Base-by-base conservation (phyloP, 495 filamentous ascomycete species). In the Bathelium albidoporum region DNA sequence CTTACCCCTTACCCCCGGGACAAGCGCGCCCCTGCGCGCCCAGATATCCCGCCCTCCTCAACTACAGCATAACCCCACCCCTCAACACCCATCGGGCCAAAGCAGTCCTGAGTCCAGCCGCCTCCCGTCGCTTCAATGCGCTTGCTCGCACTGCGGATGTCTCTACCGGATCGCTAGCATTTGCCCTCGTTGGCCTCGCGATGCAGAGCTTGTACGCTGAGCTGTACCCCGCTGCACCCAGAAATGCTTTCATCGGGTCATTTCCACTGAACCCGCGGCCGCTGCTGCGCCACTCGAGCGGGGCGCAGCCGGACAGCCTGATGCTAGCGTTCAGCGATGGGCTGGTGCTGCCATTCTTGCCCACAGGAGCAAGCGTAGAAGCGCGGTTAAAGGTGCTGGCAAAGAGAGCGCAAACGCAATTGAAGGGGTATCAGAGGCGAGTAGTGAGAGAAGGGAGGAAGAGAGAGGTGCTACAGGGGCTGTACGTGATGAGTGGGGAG, bases 161-260 rank as follows among this genome's bases (percentile, higher is more conserved):
- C 29, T 72, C 66, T 24, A 59, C 75, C 26, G 74, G 74, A 4
- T 69, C 74, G 10, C 72, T 70, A 1, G 71, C 69, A 58, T 75
- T 74, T 62, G 73, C 74, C 9, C 69, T 76, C 24, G 64, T 67
- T 16, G 74, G 67, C 1, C 60, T 76, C 60, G 55, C 67, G 3
- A 76, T 75, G 74, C 74, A 74, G 74, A 72, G 71, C 49, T 60
- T 76, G n/a, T 49, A 76, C 44, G 72, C 74, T 59, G 24, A 29
- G 1, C 66, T 55, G 0, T 58, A 69, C 36, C 74, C 73, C n/a
- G n/a, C n/a, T n/a, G n/a, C n/a, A n/a, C n/a, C n/a, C n/a, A n/a
- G n/a, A n/a, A n/a, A n/a, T n/a, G n/a, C n/a, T n/a, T 74, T 76
- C 68, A 63, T 70, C 49, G 69, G 65, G 10, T 72, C 72, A 9